Conservation (phyloP, 2,329 filamentous ascomycete genomes). For the Aschersonia sp. region DNA sequence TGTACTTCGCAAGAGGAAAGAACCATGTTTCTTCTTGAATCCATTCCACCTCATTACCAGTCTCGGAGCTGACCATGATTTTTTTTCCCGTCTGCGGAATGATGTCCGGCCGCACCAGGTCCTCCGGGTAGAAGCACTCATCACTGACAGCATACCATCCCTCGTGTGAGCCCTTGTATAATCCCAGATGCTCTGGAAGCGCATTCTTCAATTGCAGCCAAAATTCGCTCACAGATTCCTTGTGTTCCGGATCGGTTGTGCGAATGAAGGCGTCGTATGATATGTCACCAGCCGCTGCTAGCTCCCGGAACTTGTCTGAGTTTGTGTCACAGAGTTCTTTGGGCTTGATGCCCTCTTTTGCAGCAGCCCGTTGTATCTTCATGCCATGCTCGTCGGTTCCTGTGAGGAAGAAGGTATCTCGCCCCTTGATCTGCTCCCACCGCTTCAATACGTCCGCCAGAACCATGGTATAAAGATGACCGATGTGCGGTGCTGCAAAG, state of each 20-base stretch:
- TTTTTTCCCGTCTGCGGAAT: conserved; percentile 72
- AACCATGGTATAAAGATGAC: conserved; percentile 88
- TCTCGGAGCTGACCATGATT: conserved; percentile 72
- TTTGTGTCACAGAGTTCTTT: conserved; percentile 84
- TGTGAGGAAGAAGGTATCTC: conserved; percentile 62
- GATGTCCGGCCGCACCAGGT: conserved; percentile 56
- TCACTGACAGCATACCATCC: conserved; percentile 97
- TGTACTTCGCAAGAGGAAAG: conserved; percentile 76
- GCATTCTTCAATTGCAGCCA: conserved; percentile 60
- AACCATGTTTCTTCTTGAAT: conserved; percentile 88
- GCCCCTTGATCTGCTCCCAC: conserved; percentile 68
- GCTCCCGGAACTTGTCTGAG: conserved; percentile 60
- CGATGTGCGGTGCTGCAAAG: conserved; percentile 71
- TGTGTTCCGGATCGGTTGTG: conserved; percentile 74
- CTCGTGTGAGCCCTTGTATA: conserved; percentile 76
- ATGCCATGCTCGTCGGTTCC: conserved; percentile 96
- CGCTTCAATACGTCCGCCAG: conserved; percentile 83
- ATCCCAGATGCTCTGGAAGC: conserved; percentile 47
- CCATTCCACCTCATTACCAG: conserved; percentile 90
- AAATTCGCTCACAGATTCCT: conserved; percentile 73
- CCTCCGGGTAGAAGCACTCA: conserved; percentile 85
- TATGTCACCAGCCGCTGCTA: conserved; percentile 57
- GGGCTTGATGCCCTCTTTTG: conserved; percentile 52
- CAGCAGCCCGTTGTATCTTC: conserved; percentile 86
- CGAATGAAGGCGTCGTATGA: conserved; percentile 80